Evolutionary conservation across 148 eudicot species (phyloP).

Genomic region (Salicornia ramosissima): DNA sequence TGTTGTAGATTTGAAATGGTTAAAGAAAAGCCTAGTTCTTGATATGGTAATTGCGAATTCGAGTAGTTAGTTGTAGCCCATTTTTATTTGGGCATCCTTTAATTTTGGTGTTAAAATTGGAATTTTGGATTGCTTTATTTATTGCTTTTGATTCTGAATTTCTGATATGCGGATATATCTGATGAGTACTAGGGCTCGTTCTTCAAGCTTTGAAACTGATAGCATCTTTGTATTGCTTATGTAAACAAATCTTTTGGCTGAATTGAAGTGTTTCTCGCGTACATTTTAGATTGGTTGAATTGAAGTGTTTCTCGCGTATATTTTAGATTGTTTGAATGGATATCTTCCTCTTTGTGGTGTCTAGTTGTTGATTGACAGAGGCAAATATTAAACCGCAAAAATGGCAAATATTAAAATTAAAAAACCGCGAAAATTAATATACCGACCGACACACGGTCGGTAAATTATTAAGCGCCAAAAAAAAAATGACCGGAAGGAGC

Average conservation of each 20-base stretch:
- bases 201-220: not conserved
- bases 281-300: too few species aligned
- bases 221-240: not conserved
- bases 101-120: not conserved
- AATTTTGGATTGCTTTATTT: not conserved
- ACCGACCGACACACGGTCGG: too few species aligned
- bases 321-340: not conserved
- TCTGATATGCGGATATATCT: too few species aligned
- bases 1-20: too few species aligned
- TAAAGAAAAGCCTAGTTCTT: conserved; percentile 3
- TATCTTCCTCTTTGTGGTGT: not conserved
- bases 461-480: too few species aligned
- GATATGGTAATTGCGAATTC: not conserved
- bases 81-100: not conserved
- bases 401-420: too few species aligned
- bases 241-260: not conserved
- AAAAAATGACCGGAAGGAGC: too few species aligned
- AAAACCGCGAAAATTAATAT: too few species aligned
- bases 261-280: too few species aligned
- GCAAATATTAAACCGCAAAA: too few species aligned
- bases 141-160: conserved; percentile 6
- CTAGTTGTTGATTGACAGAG: not conserved
- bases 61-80: not conserved
- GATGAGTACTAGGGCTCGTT: too few species aligned
- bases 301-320: too few species aligned